Percentiles rank a stretch among this genome's conserved stretches.
phyloP scores from a whole-genome alignment of 208 protist genomes.

The Sergeia podlipaevii region DNA sequence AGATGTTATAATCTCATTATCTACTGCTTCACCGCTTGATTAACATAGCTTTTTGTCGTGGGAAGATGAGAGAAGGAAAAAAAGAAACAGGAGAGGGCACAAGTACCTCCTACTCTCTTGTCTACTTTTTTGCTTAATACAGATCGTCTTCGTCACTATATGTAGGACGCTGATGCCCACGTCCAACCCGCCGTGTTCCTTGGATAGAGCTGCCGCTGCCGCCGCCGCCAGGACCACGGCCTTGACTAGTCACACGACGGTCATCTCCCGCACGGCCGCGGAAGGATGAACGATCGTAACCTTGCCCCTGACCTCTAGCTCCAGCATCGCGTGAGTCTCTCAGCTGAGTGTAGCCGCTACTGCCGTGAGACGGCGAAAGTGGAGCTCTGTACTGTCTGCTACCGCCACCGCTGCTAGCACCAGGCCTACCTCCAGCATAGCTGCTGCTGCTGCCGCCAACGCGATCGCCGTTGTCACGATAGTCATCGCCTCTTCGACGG shows the following conservation, averaged over 20 bases:
- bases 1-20: too few species aligned
- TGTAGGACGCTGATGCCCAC: not conserved
- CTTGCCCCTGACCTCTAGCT: too few species aligned
- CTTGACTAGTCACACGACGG: not conserved
- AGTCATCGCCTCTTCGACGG: conserved; percentile 5
- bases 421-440: not conserved
- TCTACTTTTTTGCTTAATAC: conserved; percentile 19
- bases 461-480: conserved; percentile 6
- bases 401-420: not conserved
- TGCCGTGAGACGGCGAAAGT: not conserved
- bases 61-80: not conserved
- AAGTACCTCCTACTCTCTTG: not conserved
- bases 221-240: conserved; percentile 7
- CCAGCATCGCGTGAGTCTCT: too few species aligned
- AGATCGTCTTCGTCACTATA: conserved; percentile 22
- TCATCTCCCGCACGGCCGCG: not conserved
- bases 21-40: too few species aligned
- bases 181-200: not conserved
- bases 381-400: conserved; percentile 2
- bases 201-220: not conserved
- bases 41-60: too few species aligned
- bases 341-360: too few species aligned
- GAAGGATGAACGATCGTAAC: not conserved
- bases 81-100: not conserved
- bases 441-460: conserved; percentile 7